Conservation (phyloP, 2,329 filamentous ascomycete genomes). For the Clonostachys solani region DNA sequence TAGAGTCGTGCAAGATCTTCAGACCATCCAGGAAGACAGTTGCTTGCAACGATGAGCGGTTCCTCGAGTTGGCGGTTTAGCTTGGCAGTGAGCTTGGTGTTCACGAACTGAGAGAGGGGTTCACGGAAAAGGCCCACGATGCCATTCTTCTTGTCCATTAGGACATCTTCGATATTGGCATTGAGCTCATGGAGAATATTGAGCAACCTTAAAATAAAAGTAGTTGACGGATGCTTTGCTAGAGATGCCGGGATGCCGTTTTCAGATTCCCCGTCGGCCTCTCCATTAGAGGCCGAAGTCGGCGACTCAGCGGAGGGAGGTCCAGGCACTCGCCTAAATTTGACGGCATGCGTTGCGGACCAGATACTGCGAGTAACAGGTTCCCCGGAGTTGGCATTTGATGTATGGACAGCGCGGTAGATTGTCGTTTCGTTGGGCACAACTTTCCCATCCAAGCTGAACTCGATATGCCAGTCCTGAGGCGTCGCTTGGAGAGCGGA, state of each 20-base stretch:
- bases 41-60: constrained; percentile 93
- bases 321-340: constrained; percentile 81
- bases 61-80: constrained; percentile 96
- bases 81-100: constrained; percentile 96
- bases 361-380: constrained; percentile 74
- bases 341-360: constrained; percentile 87
- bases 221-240: constrained; percentile 76
- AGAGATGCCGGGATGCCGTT: constrained; percentile 72
- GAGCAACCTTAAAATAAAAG: constrained; percentile 81
- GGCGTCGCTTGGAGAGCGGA: constrained; percentile 76
- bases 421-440: constrained; percentile 92
- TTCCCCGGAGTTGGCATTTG: constrained; percentile 49
- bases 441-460: constrained; percentile 78
- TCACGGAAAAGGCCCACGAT: constrained; percentile 70
- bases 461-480: constrained; percentile 97
- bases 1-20: constrained; percentile 92
- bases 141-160: constrained; percentile 69
- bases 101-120: constrained; percentile 90
- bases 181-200: constrained; percentile 92
- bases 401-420: constrained; percentile 84
- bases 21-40: constrained; percentile 92
- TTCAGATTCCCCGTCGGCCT: constrained; percentile 44
- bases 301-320: constrained; percentile 60
- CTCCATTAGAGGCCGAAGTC: constrained; percentile 31
- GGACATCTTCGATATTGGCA: constrained; percentile 85